phyloP scores from a whole-genome alignment of 1,139 yeast species.

The Yarrowia galli region DNA sequence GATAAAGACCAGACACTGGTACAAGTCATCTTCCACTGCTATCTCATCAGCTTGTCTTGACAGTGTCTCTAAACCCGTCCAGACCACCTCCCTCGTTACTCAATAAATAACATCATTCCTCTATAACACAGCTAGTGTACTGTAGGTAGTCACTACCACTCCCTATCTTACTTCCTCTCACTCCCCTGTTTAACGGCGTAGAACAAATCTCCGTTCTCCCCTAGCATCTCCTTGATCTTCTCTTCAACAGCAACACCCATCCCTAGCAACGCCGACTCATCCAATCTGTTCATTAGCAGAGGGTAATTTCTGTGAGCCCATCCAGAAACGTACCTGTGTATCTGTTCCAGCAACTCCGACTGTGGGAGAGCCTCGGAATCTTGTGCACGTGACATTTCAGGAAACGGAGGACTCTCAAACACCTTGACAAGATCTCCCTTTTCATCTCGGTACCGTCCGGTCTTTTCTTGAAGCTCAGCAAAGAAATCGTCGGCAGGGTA shows the following conservation, averaged over 20 bases:
- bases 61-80: no score
- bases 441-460: background rate
- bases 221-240: conserved; percentile 45
- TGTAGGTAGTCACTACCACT: no score
- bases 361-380: conserved; percentile 3
- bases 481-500: conserved; percentile 17
- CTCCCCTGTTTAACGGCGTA: conserved; percentile 3
- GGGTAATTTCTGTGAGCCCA: conserved; percentile 41
- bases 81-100: no score
- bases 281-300: conserved; percentile 43
- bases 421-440: background rate
- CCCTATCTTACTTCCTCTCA: no score
- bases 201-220: conserved; percentile 44
- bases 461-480: background rate
- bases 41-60: no score
- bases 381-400: background rate
- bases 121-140: no score
- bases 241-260: conserved; percentile 51
- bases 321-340: conserved; percentile 45
- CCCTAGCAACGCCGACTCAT: conserved; percentile 50
- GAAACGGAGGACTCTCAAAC: background rate
- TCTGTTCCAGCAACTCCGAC: conserved; percentile 44
- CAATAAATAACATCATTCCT: no score
- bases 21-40: no score
- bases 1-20: no score